phyloP scores from a whole-genome alignment of 2,329 filamentous ascomycete genomes.

The Aspergillus phoenicis region DNA sequence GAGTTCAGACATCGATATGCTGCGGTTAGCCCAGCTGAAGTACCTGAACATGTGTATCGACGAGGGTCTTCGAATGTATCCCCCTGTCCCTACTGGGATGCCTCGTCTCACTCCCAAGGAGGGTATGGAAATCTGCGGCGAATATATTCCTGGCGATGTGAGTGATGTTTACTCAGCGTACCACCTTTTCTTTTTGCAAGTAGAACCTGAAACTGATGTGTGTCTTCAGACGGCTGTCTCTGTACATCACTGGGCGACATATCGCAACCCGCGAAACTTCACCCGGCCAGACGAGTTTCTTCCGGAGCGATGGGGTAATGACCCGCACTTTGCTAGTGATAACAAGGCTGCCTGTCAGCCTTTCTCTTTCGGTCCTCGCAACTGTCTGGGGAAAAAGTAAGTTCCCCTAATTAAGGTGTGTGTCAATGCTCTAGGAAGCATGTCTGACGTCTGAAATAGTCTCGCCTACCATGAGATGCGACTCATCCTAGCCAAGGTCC shows the following conservation, averaged over 20 bases:
- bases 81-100: constrained; percentile 48
- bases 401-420: constrained; percentile 11
- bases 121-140: constrained; percentile 41
- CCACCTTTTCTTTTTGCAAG: not conserved
- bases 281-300: constrained; percentile 26
- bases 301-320: constrained; percentile 34
- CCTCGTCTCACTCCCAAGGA: constrained; percentile 38
- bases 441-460: constrained; percentile 14
- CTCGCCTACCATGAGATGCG: constrained; percentile 39
- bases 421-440: not conserved
- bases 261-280: constrained; percentile 26
- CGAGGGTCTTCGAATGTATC: constrained; percentile 51
- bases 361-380: constrained; percentile 32
- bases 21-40: constrained; percentile 15
- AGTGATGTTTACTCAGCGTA: not conserved
- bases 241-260: constrained; percentile 30
- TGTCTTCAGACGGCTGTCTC: constrained; percentile 26
- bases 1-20: constrained; percentile 18
- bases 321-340: constrained; percentile 22
- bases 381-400: constrained; percentile 33
- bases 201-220: not conserved
- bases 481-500: constrained; percentile 26
- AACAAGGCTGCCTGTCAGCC: constrained; percentile 25
- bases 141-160: constrained; percentile 38
- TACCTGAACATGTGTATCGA: constrained; percentile 52